Evolutionary conservation across 805 yeast genomes (phyloP).

Genomic region (Brettanomyces custersianus): DNA sequence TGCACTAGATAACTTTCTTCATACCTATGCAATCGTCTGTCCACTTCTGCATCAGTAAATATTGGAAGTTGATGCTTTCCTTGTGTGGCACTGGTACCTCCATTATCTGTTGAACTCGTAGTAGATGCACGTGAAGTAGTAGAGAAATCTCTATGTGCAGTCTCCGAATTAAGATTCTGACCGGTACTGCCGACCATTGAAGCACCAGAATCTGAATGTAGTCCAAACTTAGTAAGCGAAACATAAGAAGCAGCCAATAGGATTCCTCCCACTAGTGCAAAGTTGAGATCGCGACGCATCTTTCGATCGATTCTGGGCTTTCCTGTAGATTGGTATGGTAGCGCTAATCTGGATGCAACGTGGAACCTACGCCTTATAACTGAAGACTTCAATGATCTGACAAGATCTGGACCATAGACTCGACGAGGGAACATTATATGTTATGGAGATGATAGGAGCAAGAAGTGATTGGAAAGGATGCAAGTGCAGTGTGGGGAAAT

Average conservation of each 20-base stretch:
- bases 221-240: constrained; percentile 20
- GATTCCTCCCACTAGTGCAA: constrained; percentile 25
- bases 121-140: constrained; percentile 30
- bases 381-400: too few species aligned
- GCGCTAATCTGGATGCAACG: too few species aligned
- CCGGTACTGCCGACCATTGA: not conserved
- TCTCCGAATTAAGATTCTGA: constrained; percentile 5
- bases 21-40: constrained; percentile 53
- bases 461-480: not conserved
- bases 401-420: too few species aligned
- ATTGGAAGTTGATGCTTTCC: constrained; percentile 48
- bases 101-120: constrained; percentile 31
- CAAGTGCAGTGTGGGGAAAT: constrained; percentile 2
- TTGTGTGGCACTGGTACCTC: constrained; percentile 28
- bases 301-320: too few species aligned
- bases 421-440: too few species aligned
- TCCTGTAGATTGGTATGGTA: too few species aligned
- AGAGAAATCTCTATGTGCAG: constrained; percentile 14
- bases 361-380: too few species aligned
- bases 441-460: not conserved
- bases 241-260: constrained; percentile 25
- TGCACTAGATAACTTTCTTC: constrained; percentile 78
- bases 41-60: constrained; percentile 62
- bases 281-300: constrained; percentile 23
- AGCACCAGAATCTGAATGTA: constrained; percentile 22